Conservation (phyloP, 192 early-diverging fungal species). For the Backusella westeae region DNA sequence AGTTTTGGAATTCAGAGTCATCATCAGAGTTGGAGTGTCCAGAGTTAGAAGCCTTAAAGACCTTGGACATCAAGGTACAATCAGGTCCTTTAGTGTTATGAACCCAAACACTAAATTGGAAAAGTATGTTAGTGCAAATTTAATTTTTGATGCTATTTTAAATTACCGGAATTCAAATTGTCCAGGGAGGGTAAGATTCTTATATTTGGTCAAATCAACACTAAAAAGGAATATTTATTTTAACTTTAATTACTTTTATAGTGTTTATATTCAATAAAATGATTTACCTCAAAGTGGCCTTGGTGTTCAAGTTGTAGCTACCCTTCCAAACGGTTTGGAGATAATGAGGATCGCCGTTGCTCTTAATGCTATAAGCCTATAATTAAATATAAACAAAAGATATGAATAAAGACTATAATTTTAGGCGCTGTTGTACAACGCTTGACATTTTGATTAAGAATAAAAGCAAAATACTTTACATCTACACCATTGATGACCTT, state of each 20-base stretch:
- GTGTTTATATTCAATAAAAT: background rate
- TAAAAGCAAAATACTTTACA: constrained; percentile 15
- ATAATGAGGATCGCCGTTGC: constrained; percentile 24
- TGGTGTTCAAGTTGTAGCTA: constrained; percentile 26
- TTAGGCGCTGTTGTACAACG: background rate
- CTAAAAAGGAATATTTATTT: constrained; percentile 9
- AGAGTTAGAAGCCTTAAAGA: constrained; percentile 22
- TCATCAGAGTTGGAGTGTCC: constrained; percentile 28
- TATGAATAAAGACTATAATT: background rate
- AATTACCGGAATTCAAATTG: constrained; percentile 38
- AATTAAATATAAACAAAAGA: background rate
- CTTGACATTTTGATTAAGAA: background rate
- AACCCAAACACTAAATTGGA: constrained; percentile 25
- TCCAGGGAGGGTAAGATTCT: constrained; percentile 29
- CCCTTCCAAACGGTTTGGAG: constrained; percentile 33
- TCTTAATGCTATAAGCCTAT: constrained; percentile 28
- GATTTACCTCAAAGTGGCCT: constrained; percentile 31
- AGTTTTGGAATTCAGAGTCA: constrained; percentile 3
- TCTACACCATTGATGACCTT: constrained; percentile 34
- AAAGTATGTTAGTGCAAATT: background rate
- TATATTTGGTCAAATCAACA: constrained; percentile 31
- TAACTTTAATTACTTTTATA: background rate
- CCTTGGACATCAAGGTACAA: constrained; percentile 38
- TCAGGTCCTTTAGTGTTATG: constrained; percentile 31
- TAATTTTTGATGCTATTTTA: background rate